Evolutionary conservation across 768 basidiomycete species (phyloP), one percentile per base, ranked within the genome.

Genomic region (Coprinellus aureogranulatus): DNA sequence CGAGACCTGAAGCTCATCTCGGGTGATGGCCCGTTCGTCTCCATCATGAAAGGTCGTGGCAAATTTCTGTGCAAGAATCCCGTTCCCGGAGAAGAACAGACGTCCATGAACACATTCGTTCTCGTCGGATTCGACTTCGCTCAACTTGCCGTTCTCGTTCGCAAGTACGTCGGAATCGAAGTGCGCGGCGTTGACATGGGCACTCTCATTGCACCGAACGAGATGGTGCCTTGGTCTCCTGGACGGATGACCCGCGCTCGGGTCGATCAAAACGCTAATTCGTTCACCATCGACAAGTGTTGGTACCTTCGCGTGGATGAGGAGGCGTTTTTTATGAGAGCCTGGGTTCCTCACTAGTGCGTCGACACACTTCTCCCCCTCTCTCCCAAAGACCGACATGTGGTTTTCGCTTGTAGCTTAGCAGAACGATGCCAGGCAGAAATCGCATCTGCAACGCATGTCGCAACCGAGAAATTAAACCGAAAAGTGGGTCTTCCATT

Each of bases 121-220:
- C 59, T 78, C 2, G 71, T 71, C 8, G 75, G 71, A 1, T 77
- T 81, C 54, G 67, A 66, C 4, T 68, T 79, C 71, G 70, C 70
- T 0, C 67, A 67, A 11, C 55, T 72, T 4, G 77, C 72, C 0
- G 39, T 78, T 18, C 67, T 71, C 8, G 55, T 77, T 6, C 60
- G 66, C 25, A 57, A 65, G 23, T 65, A 71, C 28, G 57, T 68
- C 12, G 59, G 66, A 2, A 48, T 63, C 6, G 70, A 62, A 27
- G 62, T 77, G 2, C 53, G 61, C 18, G 78, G 77, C 1, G 63
- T 77, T 2, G 79, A 81, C 44, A 66, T 80, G 16, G 70, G 70
- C 12, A 70, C 70, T 0, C 54, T 73, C 4, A 62, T 65, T 44
- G 49, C 62, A 14, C 53, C 59, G 4, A 62, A 66, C 16, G 62